Conservation (phyloP, 2,329 filamentous ascomycete species). For the Fusarium stilboides region DNA sequence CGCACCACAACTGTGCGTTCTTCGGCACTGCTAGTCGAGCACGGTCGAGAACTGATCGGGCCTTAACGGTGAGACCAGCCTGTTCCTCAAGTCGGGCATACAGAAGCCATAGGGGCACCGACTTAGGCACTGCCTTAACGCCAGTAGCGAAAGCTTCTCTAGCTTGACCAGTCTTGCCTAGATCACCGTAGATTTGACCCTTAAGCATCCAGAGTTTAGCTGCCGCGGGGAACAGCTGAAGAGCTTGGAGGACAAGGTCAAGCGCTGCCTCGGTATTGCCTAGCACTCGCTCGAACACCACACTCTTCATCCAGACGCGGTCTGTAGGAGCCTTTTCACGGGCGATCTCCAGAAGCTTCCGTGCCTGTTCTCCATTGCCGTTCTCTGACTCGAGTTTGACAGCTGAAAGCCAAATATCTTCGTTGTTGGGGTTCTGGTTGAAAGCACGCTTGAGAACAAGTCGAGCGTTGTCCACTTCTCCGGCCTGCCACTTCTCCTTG, state of each 20-base stretch:
- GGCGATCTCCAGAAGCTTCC: conserved; percentile 85
- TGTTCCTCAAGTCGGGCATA: conserved; percentile 91
- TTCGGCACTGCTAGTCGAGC: conserved; percentile 91
- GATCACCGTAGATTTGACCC: conserved; percentile 93
- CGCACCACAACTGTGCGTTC: conserved; percentile 87
- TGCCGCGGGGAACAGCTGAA: conserved; percentile 87
- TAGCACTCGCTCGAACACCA: conserved; percentile 90
- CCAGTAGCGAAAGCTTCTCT: conserved; percentile 91
- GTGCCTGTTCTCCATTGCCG: conserved; percentile 83
- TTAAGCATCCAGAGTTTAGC: conserved; percentile 99
- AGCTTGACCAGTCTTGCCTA: conserved; percentile 84
- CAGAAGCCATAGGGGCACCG: conserved; percentile 90
- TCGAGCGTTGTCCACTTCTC: conserved; percentile 88
- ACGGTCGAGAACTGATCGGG: conserved; percentile 92
- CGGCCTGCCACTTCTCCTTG: conserved; percentile 92
- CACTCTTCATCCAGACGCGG: conserved; percentile 96
- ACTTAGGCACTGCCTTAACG: conserved; percentile 87
- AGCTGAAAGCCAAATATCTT: conserved; percentile 97
- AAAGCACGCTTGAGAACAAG: conserved; percentile 90
- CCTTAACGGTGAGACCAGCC: conserved; percentile 87
- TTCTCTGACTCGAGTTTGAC: conserved; percentile 97
- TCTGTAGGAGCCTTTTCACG: conserved; percentile 93
- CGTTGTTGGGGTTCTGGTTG: conserved; percentile 95
- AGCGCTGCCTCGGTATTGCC: conserved; percentile 85
- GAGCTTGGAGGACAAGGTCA: conserved; percentile 87